Evolutionary conservation across 208 protist species (phyloP).

Genomic region (Leptomonas seymouri): DNA sequence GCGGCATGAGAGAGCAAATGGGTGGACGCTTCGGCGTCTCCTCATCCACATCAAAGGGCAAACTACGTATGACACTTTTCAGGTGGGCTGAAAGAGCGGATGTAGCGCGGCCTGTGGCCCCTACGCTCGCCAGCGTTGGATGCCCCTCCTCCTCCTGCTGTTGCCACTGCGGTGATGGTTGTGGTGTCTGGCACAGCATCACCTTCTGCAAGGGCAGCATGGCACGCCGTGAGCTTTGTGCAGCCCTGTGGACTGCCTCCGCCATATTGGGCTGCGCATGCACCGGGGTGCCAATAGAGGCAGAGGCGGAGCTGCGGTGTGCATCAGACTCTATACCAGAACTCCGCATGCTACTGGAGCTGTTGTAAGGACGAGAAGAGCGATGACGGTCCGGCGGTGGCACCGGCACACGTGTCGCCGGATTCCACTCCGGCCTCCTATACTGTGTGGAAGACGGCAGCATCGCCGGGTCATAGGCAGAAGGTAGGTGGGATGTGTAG

Average conservation of each 20-base stretch:
- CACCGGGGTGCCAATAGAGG: background rate
- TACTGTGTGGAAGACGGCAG: background rate
- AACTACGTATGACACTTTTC: constrained; percentile 15
- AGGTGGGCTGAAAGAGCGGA: background rate
- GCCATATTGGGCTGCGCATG: background rate
- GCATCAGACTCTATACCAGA: background rate
- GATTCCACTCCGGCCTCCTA: background rate
- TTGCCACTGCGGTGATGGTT: background rate
- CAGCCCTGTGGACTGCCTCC: background rate
- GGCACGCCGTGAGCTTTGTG: constrained; percentile 9
- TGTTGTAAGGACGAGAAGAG: background rate
- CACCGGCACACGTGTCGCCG: constrained; percentile 2
- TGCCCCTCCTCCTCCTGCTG: no score
- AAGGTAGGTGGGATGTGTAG: background rate
- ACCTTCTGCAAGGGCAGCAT: constrained; percentile 4
- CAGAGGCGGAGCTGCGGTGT: background rate
- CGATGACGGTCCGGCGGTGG: constrained; percentile 8
- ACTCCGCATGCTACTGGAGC: background rate
- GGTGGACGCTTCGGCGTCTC: background rate
- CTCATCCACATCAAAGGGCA: constrained; percentile 17
- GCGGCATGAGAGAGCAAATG: background rate
- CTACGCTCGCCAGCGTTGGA: no score
- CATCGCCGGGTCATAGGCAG: background rate
- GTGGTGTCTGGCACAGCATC: background rate
- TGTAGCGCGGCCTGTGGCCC: background rate